Evolutionary conservation across 371 early-diverging fungal genomes (phyloP).

Genomic region (Apophysomyces ossiformis): DNA sequence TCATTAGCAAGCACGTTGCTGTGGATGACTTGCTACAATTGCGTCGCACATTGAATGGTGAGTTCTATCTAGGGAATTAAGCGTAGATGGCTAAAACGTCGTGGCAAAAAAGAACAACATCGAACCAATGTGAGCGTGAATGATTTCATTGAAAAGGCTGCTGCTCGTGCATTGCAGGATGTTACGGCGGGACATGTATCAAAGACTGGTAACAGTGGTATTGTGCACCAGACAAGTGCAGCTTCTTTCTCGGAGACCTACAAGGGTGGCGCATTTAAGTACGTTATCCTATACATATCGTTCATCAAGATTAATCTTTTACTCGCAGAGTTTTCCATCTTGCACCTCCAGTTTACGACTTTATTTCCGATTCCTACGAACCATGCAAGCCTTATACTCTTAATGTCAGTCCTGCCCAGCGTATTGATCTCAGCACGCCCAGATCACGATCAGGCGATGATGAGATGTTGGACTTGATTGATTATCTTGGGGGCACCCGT

Average conservation of each 20-base stretch:
- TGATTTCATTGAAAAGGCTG: constrained; percentile 88
- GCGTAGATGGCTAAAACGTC: neutral
- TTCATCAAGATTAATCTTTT: constrained; percentile 7
- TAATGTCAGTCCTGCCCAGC: constrained; percentile 28
- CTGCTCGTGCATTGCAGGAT: constrained; percentile 76
- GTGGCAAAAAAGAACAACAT: constrained; percentile 44
- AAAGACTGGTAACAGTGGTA: constrained; percentile 35
- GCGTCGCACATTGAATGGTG: constrained; percentile 73
- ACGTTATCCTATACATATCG: constrained; percentile 13
- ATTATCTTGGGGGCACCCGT: constrained; percentile 37
- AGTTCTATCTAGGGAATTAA: constrained; percentile 20
- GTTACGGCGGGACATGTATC: constrained; percentile 60
- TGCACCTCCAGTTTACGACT: constrained; percentile 46
- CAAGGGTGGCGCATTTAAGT: constrained; percentile 48
- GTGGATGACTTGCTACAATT: constrained; percentile 72
- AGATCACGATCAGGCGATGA: constrained; percentile 16
- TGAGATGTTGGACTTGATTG: constrained; percentile 47
- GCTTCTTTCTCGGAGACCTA: constrained; percentile 30
- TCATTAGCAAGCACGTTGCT: constrained; percentile 69
- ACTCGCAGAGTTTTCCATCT: constrained; percentile 43
- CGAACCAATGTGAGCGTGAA: constrained; percentile 77
- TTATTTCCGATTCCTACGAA: constrained; percentile 48
- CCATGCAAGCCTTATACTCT: constrained; percentile 45
- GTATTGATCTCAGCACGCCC: constrained; percentile 12
- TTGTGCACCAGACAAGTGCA: constrained; percentile 23